Conservation (phyloP, 768 basidiomycete genomes). For the Sarcodon sp. region DNA sequence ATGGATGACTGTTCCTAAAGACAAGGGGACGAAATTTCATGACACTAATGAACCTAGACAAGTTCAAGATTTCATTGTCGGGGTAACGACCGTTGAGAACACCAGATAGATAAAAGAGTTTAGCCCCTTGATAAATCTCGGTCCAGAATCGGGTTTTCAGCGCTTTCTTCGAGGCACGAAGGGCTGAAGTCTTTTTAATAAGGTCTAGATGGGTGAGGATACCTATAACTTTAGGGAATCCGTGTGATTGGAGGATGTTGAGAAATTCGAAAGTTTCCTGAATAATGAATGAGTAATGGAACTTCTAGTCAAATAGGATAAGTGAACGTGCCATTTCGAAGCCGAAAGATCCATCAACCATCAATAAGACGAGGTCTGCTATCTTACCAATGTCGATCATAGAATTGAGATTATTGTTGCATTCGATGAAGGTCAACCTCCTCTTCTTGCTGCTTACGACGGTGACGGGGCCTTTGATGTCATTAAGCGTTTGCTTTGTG, state of each 20-base stretch:
- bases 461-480: slow-evolving; percentile 88
- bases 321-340: slow-evolving; percentile 81
- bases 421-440: slow-evolving; percentile 92
- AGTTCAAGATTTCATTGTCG: slow-evolving; percentile 91
- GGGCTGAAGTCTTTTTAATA: slow-evolving; percentile 80
- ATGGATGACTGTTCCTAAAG: slow-evolving; percentile 92
- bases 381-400: slow-evolving; percentile 99
- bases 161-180: slow-evolving; percentile 83
- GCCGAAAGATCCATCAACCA: slow-evolving; percentile 97
- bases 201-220: slow-evolving; percentile 94
- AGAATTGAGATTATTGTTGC: slow-evolving; percentile 93
- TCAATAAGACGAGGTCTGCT: slow-evolving; percentile 89
- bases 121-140: slow-evolving; percentile 97
- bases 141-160: slow-evolving; percentile 99
- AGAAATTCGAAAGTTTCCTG: slow-evolving; percentile 99
- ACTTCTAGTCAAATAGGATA: too few relatives aligned
- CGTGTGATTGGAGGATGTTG: slow-evolving; percentile 92
- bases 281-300: not conserved
- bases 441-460: slow-evolving; percentile 90
- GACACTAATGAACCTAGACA: slow-evolving; percentile 90
- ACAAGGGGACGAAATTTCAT: slow-evolving; percentile 98
- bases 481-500: slow-evolving; percentile 86
- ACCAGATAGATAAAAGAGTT: slow-evolving; percentile 94
- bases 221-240: slow-evolving; percentile 97
- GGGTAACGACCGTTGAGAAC: slow-evolving; percentile 97